Evolutionary conservation across 2,329 filamentous ascomycete genomes (phyloP), one percentile per base, ranked within the genome.

Genomic region (Tetracladium maxilliforme): DNA sequence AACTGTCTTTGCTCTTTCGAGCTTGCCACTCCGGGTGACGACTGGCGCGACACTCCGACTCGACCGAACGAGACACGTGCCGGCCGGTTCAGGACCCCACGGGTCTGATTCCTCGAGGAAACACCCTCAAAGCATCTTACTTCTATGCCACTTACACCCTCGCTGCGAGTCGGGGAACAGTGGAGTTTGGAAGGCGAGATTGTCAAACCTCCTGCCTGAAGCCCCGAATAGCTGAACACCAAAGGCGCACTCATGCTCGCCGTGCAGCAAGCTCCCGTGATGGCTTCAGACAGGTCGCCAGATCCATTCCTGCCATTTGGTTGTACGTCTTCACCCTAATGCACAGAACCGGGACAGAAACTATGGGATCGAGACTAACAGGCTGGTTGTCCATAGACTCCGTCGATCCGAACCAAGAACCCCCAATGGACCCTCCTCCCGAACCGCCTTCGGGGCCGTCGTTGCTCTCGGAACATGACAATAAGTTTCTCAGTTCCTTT

Each of bases 361-460:
- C 15, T n/a, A 13, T 17, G 11, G 13, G 12, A 22, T 21, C 15
- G 10, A 22, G 16, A 19, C 28, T 16, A 17, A 20, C 17, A 20
- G 6, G 7, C 22, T 21, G 27, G 23, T 20, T 32, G 22, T 30
- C 19, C 30, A 19, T 28, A 66, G 61, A 64, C 45, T 43, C 49
- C 22, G 48, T 62, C 35, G 51, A 61, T 40, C 41, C 48, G 36
- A 28, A 26, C 23, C 50, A 58, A 34, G 55, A 58, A 27, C 43
- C 44, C 26, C 52, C 58, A 14, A 53, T 58, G 27, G 51, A 56
- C 28, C 56, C 64, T 35, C 61, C 71, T 26, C 71, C 73, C 21
- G 66, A 70, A 25, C 68, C 69, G 23, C 66, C 72, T 7, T 64
- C 64, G 4, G 74, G 73, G n/a, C 63, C 62, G 19, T 67, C 73